Evolutionary conservation across 1,284 basidiomycete species (phyloP).

Genomic region (Leccinum holopus): DNA sequence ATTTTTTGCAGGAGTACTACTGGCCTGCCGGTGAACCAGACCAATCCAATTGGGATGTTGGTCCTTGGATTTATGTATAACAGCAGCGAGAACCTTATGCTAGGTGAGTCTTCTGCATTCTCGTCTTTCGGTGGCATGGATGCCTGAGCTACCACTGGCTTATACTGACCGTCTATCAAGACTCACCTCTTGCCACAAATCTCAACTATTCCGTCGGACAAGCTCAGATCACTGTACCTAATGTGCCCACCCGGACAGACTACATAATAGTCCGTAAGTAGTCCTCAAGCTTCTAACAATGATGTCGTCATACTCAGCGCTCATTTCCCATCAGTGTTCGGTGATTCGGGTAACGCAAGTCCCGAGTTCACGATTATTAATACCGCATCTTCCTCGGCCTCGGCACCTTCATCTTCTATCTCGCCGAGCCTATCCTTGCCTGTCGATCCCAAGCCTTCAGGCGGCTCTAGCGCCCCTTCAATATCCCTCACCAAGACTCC

Average conservation of each 20-base stretch:
- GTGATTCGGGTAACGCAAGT: slow-evolving; percentile 45
- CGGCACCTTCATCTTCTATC: slow-evolving; percentile 14
- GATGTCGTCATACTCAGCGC: neutral
- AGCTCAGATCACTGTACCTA: slow-evolving; percentile 55
- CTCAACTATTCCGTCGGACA: slow-evolving; percentile 53
- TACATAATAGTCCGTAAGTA: slow-evolving; percentile 52
- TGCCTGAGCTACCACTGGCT: neutral
- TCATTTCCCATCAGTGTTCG: slow-evolving; percentile 32
- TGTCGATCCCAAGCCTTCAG: neutral
- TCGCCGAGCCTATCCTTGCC: slow-evolving; percentile 2
- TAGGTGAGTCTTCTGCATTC: slow-evolving; percentile 41
- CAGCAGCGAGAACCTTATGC: slow-evolving; percentile 52
- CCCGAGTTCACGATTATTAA: slow-evolving; percentile 43
- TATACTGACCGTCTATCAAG: slow-evolving; percentile 32
- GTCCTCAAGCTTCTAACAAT: neutral
- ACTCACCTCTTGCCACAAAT: slow-evolving; percentile 53
- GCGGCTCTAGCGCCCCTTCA: neutral
- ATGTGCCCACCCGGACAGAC: slow-evolving; percentile 41
- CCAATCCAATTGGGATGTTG: slow-evolving; percentile 51
- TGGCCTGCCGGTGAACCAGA: slow-evolving; percentile 47
- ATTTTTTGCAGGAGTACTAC: slow-evolving; percentile 47
- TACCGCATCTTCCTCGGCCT: slow-evolving; percentile 21
- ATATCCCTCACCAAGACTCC: neutral
- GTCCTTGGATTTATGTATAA: slow-evolving; percentile 50
- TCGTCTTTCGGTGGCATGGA: neutral